A percentile compares a stretch with the other conserved stretches of the same genome.
Evolutionary conservation across 2,329 filamentous ascomycete genomes (phyloP).

Genomic region (Ilyonectria mors-panacis): DNA sequence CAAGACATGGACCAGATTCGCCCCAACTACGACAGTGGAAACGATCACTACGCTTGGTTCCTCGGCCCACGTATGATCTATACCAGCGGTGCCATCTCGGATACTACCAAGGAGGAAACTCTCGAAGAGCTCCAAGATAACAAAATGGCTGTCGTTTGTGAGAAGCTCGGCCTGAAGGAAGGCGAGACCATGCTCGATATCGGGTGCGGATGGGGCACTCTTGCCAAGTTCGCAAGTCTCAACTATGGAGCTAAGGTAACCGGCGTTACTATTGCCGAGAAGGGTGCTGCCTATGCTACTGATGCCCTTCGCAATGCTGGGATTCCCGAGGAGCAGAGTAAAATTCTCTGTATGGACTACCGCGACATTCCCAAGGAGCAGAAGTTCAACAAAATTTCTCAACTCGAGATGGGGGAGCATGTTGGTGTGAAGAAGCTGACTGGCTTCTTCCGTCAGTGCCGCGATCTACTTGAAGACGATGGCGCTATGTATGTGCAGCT

Average conservation of each 20-base stretch:
- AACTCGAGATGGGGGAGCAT: constrained; percentile 97
- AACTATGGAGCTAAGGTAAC: constrained; percentile 89
- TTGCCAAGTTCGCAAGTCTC: constrained; percentile 89
- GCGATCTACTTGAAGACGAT: constrained; percentile 95
- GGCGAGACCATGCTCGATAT: constrained; percentile 90
- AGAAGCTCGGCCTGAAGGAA: constrained; percentile 87
- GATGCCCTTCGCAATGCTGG: constrained; percentile 83
- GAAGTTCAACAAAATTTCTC: constrained; percentile 94
- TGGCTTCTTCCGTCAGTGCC: constrained; percentile 84
- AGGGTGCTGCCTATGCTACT: constrained; percentile 97
- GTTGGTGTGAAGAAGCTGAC: constrained; percentile 89
- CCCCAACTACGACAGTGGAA: constrained; percentile 94
- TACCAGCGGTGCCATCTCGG: constrained; percentile 90
- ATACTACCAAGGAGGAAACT: constrained; percentile 86
- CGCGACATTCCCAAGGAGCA: constrained; percentile 84
- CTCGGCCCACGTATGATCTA: constrained; percentile 98
- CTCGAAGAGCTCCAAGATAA: constrained; percentile 98
- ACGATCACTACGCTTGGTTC: constrained; percentile 98
- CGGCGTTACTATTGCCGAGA: constrained; percentile 90
- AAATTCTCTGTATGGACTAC: constrained; percentile 94
- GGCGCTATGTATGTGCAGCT: constrained; percentile 95
- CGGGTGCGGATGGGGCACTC: constrained; percentile 95
- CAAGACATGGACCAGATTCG: constrained; percentile 97
- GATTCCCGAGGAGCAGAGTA: constrained; percentile 85
- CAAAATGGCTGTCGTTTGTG: constrained; percentile 92